Conservation (phyloP, 1,284 basidiomycete genomes). For the Sporisorium iseilematis-ciliati region DNA sequence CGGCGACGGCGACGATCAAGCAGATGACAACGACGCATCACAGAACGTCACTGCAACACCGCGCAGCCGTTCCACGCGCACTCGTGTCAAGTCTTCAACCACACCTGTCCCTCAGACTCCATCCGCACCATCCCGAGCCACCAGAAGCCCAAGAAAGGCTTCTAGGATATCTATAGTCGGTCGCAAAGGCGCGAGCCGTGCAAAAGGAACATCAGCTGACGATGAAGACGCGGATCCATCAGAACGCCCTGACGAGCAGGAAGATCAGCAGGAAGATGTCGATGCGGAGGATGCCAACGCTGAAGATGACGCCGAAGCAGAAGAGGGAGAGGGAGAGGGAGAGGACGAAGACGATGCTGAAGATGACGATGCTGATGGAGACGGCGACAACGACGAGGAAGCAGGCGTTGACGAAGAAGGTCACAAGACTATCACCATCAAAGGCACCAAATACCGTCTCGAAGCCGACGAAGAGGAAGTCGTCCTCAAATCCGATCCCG, state of each 20-base stretch:
- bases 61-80: constrained; percentile 32
- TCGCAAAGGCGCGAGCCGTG: constrained; percentile 12
- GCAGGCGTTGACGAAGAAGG: constrained; percentile 46
- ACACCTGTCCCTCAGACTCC: constrained; percentile 36
- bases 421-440: constrained; percentile 78
- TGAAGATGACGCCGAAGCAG: constrained; percentile 17
- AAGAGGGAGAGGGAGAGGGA: constrained; percentile 21
- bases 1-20: constrained; percentile 13
- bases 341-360: constrained; percentile 19
- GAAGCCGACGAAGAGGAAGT: constrained; percentile 89
- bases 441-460: constrained; percentile 81
- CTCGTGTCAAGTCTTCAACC: constrained; percentile 24
- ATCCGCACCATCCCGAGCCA: constrained; percentile 14
- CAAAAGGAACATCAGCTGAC: constrained; percentile 19
- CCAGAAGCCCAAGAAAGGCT: constrained; percentile 27
- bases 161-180: constrained; percentile 26
- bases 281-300: constrained; percentile 10
- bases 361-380: constrained; percentile 25
- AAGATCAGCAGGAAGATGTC: constrained; percentile 21
- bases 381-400: constrained; percentile 28
- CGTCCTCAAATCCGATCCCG: constrained; percentile 82
- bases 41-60: constrained; percentile 14
- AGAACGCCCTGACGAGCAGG: constrained; percentile 9
- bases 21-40: constrained; percentile 13
- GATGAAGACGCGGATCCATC: constrained; percentile 21